Base-by-base conservation (phyloP, 208 protist species). In the Trypanosoma conorhini region DNA sequence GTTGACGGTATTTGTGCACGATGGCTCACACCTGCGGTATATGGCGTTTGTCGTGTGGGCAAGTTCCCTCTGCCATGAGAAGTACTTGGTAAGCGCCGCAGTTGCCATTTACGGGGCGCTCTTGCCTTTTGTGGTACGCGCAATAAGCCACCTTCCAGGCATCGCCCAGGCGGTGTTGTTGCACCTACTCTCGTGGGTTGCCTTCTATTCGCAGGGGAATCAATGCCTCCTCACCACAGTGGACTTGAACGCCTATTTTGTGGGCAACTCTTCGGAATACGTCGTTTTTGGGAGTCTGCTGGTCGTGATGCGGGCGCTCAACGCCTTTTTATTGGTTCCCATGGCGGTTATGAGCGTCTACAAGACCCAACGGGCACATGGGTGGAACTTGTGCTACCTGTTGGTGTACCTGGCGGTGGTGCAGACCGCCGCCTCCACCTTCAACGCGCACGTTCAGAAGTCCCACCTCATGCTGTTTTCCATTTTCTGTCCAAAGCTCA, bases 381-480 rank as follows among this genome's bases (percentile, higher is more conserved):
- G 62, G 50, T 62, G 56, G 33, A 54, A 79, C 17, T 46, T 85
- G 5, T 55, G 79, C n/a, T 68, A 77, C 33, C 26, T 82, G 40
- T 67, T 93, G 17, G 26, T 85, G 8, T 71, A 82, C 38, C 44
- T 88, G 1, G 52, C 76, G 24, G 46, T 91, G 38, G 31, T 79
- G 31, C 78, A 87, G 59, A 82, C 79, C 0, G 72, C 85, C 0
- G 35, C 86, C 8, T 82, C 83, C 0, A 82, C 67, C 44, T 78
- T 94, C 46, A 88, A 82, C 65, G 81, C 70, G 17, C 89, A 86
- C 61, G 80, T 92, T 48, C 82, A 89, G 58, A 82, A 88, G 71
- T 74, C 76, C 0, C 91, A 96, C 73, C 70, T 96, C 10, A 94
- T 96, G 91, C 65, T 95, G 21, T 96, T 80, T 58, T 74, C 86